These are phyloP conservation scores for Casuarina glauca DNA, from an alignment of 306 rosid genomes.

Conservation along the genomic window DNA sequence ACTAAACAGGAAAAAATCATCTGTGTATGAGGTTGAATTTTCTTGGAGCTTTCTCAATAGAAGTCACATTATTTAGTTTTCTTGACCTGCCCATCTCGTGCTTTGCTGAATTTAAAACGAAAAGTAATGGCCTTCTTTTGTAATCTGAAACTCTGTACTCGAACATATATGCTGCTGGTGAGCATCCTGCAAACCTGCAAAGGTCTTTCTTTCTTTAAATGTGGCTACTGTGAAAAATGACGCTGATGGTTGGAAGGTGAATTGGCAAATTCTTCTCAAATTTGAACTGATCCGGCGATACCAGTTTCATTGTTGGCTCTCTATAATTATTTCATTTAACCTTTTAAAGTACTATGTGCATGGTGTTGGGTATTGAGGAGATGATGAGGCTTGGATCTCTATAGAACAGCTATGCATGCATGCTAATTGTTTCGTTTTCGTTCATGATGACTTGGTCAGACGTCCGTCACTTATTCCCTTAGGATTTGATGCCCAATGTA, in stretches of 20 bases:
- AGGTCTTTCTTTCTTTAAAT: neutral
- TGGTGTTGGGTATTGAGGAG: no score
- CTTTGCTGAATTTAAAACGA: neutral
- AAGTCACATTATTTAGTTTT: neutral
- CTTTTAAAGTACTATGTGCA: no score
- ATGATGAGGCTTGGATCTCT: no score
- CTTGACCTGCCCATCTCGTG: neutral
- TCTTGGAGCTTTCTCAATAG: neutral
- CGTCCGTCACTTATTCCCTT: no score
- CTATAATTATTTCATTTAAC: no score
- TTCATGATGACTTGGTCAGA: no score
- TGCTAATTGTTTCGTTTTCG: no score
- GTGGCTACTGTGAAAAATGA: conserved; percentile 14
- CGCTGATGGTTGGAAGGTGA: neutral
- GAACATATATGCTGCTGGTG: neutral
- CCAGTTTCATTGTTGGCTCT: no score
- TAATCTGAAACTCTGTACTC: neutral
- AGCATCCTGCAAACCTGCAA: no score
- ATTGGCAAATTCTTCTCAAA: neutral
- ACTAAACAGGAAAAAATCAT: no score
- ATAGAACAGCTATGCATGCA: no score
- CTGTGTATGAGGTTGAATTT: neutral
- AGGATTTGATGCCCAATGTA: no score
- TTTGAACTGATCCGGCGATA: neutral
- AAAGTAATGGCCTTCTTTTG: neutral